Evolutionary conservation across 495 filamentous ascomycete species (phyloP).

Genomic region (Mytilinidion resinicola): DNA sequence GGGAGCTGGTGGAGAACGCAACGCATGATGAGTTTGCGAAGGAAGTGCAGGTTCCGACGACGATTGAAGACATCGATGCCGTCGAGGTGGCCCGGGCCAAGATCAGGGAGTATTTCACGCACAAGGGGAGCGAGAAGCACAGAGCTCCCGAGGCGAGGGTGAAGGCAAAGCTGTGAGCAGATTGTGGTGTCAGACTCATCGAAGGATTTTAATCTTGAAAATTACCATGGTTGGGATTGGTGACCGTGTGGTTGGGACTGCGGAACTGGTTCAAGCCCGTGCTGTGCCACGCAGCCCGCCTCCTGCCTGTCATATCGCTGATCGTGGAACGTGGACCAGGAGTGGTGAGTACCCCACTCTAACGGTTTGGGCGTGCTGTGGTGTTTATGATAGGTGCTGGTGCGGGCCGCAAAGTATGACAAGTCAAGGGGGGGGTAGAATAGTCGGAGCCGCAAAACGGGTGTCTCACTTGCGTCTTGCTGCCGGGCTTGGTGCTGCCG

Average conservation of each 20-base stretch:
- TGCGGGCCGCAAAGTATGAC: too few relatives aligned
- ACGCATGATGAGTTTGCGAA: constrained; percentile 47
- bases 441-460: too few relatives aligned
- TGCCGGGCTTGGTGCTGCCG: constrained; percentile 4
- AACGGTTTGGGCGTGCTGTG: too few relatives aligned
- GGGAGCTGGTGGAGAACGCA: constrained; percentile 68
- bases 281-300: background rate
- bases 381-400: too few relatives aligned
- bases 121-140: constrained; percentile 43
- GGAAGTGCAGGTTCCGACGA: constrained; percentile 51
- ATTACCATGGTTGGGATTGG: background rate
- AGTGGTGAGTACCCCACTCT: too few relatives aligned
- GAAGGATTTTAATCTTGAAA: background rate
- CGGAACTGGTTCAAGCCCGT: background rate
- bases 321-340: background rate
- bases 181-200: background rate
- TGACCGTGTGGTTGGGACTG: background rate
- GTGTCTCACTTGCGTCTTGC: background rate
- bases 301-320: constrained; percentile 4
- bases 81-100: constrained; percentile 50
- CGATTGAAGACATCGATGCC: constrained; percentile 54
- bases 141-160: constrained; percentile 48
- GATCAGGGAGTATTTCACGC: constrained; percentile 54
- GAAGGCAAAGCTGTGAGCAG: constrained; percentile 48
- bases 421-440: too few relatives aligned